Conservation (phyloP, 2,329 filamentous ascomycete species). For the Fusarium mangiferae region DNA sequence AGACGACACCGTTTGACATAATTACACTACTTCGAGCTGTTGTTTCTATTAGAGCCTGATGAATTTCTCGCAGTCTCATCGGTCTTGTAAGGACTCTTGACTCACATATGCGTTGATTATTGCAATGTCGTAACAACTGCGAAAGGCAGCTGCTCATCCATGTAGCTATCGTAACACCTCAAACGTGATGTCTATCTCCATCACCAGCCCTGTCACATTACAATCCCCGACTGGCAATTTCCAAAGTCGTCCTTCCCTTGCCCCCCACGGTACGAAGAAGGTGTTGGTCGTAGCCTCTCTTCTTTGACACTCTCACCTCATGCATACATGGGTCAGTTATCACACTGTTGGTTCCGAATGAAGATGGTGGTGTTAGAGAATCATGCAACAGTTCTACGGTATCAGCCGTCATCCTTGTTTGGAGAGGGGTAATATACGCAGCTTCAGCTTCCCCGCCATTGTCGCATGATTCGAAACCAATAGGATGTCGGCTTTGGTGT, state of each 20-base stretch:
- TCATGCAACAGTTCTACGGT: slow-evolving; percentile 20
- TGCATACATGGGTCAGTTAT: neutral
- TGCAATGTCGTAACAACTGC: neutral
- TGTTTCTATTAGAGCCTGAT: neutral
- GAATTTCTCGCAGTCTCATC: neutral
- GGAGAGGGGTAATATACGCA: neutral
- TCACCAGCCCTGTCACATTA: neutral
- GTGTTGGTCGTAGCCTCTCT: neutral
- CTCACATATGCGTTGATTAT: neutral
- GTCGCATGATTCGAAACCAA: slow-evolving; percentile 5
- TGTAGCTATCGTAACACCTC: neutral
- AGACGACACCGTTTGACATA: neutral
- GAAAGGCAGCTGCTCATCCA: neutral
- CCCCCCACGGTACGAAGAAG: neutral
- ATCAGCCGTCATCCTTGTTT: slow-evolving; percentile 11
- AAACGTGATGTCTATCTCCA: neutral
- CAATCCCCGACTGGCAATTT: neutral
- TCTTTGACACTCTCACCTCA: neutral
- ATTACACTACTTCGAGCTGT: neutral
- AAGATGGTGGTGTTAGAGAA: neutral
- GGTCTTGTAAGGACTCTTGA: too few relatives aligned
- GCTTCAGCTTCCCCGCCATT: neutral
- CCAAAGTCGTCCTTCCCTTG: neutral
- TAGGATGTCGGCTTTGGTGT: neutral
- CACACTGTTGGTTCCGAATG: neutral